Evolutionary conservation across 805 yeast species (phyloP), one percentile per base, ranked within the genome.

Genomic region (Hanseniaspora taiwanica): DNA sequence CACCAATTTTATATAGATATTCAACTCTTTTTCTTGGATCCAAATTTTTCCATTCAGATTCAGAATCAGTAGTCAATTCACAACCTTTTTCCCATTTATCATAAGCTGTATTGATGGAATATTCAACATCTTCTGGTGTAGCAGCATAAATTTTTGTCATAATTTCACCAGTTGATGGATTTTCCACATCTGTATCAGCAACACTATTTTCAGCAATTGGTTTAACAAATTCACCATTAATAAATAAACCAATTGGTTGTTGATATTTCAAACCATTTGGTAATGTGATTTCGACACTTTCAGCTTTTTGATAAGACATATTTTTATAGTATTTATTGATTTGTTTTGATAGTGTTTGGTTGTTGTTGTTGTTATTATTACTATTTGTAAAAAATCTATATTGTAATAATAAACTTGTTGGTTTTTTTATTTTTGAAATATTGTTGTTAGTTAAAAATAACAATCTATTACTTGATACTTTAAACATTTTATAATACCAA

Each of bases 201-300:
- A 63, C 60, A 6, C 82, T 69, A 16, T 40, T 25, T 29, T 29
- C 33, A n/a, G n/a, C 17, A n/a, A 29, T 10, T 29, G 33, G 33
- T 37, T 64, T 52, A 42, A 79, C 78, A 53, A 81, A 84, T 59
- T 83, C 83, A 62, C 83, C 83, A 67, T 84, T 80, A 59, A 87
- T 84, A 69, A 83, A 87, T 51, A 87, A 65, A 47, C 96, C 96
- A 9, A 81, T 78, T 51, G 95, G 95, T 65, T 82, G 93, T 39
- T 74, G 68, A 55, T 79, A 81, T 27, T 67, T 63, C 24, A 63
- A 48, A 21, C 87, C 87, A 47, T 76, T 78, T 46, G 87, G 86
- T 44, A 77, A 63, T 7, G 68, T 70, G 47, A 79, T 59, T 25
- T 62, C 62, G 8, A 66, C 64, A 3, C 69, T 41, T 36, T 51